Conservation (phyloP, 345 rosid genomes). For the Mangifera indica region DNA sequence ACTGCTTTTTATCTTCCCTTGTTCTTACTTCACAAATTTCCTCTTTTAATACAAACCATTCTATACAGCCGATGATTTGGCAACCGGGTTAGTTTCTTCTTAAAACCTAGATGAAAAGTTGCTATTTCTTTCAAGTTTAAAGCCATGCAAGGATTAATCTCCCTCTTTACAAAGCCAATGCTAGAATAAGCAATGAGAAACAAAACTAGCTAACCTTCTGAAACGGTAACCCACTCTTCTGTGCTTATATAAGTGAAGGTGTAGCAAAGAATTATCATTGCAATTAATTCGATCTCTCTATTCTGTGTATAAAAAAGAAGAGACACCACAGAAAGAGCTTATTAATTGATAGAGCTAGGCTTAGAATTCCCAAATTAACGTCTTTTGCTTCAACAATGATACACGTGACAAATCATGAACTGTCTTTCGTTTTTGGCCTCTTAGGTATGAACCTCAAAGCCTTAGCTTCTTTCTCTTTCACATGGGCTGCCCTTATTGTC, state of each 20-base stretch:
- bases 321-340: neutral
- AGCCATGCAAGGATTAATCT: neutral
- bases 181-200: neutral
- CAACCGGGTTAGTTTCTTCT: too few species aligned
- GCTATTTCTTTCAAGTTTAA: neutral
- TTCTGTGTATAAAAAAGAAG: neutral
- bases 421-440: conserved; percentile 65
- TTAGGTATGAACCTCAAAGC: conserved; percentile 38
- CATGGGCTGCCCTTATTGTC: neutral
- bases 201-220: neutral
- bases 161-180: neutral
- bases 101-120: too few species aligned
- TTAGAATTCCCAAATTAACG: neutral
- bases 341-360: neutral
- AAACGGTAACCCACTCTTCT: neutral
- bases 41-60: too few species aligned
- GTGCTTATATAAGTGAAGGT: neutral
- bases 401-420: conserved; percentile 29
- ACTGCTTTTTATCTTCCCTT: too few species aligned
- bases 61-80: too few species aligned
- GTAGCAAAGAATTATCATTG: neutral
- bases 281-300: neutral
- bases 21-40: too few species aligned
- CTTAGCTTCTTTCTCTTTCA: neutral
- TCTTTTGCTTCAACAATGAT: conserved; percentile 27